Evolutionary conservation across 2,329 filamentous ascomycete species (phyloP).

Genomic region (Claviceps citrina): DNA sequence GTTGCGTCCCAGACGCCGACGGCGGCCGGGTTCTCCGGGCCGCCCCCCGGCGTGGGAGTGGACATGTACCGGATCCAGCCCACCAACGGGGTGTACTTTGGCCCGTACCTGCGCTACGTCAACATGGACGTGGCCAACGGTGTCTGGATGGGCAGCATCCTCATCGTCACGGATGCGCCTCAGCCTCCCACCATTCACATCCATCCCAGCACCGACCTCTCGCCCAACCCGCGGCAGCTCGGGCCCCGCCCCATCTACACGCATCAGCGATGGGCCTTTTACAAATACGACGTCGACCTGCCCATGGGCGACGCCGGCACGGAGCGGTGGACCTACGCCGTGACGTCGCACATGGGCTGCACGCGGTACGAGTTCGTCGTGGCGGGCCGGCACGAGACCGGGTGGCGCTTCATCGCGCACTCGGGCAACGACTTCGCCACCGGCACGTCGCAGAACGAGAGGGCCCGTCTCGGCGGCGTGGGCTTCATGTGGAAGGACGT

Average conservation of each 20-base stretch:
- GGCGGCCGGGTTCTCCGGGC: conserved; percentile 69
- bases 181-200: conserved; percentile 94
- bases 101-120: conserved; percentile 84
- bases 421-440: conserved; percentile 93
- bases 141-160: conserved; percentile 81
- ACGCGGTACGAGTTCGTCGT: conserved; percentile 97
- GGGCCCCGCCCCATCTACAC: conserved; percentile 68
- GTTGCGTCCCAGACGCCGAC: conserved; percentile 61
- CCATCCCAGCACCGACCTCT: conserved; percentile 77
- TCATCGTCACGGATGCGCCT: conserved; percentile 78
- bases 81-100: conserved; percentile 95
- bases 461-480: conserved; percentile 70
- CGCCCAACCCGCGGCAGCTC: conserved; percentile 80
- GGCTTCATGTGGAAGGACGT: conserved; percentile 99
- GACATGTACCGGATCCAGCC: conserved; percentile 89
- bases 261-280: conserved; percentile 91
- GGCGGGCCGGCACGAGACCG: conserved; percentile 74
- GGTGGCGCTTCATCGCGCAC: conserved; percentile 91
- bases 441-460: conserved; percentile 72
- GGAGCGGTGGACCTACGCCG: conserved; percentile 90
- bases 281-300: conserved; percentile 82
- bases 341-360: conserved; percentile 90
- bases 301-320: conserved; percentile 73
- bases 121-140: conserved; percentile 95
- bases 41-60: conserved; percentile 75